Percentiles rank a stretch among this genome's conserved stretches.
These are phyloP conservation scores for Alternaria gaisen DNA, from an alignment of 2,329 filamentous ascomycete genomes.

Conservation along the genomic window DNA sequence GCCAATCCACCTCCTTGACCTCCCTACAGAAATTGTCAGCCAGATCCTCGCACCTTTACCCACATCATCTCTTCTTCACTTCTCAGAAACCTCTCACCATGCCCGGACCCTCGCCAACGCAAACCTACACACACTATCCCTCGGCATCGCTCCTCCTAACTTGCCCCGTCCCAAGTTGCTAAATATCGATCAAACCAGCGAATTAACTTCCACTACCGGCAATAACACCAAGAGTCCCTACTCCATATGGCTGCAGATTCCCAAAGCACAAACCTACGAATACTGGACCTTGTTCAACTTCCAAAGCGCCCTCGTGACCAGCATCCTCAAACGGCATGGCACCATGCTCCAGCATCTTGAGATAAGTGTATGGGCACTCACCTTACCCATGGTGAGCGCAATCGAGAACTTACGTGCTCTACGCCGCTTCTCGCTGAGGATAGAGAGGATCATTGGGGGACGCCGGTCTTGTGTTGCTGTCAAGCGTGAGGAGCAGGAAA, in stretches of 20 bases:
- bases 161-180: neutral
- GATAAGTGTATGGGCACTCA: slow-evolving; percentile 42
- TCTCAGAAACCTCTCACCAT: slow-evolving; percentile 43
- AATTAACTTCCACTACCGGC: slow-evolving; percentile 55
- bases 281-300: slow-evolving; percentile 37
- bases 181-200: neutral
- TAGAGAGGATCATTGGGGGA: slow-evolving; percentile 31
- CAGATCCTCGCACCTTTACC: slow-evolving; percentile 46
- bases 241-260: slow-evolving; percentile 6
- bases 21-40: slow-evolving; percentile 47
- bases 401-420: slow-evolving; percentile 33
- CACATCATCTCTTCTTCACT: slow-evolving; percentile 43
- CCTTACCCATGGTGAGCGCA: slow-evolving; percentile 31
- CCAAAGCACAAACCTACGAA: slow-evolving; percentile 26
- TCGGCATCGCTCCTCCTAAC: slow-evolving; percentile 66
- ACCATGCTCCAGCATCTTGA: slow-evolving; percentile 38
- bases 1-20: slow-evolving; percentile 26
- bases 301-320: slow-evolving; percentile 38
- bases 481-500: slow-evolving; percentile 19
- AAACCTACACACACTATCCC: slow-evolving; percentile 73
- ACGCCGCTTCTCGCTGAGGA: slow-evolving; percentile 32
- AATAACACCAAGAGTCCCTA: neutral
- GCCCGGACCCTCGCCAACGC: slow-evolving; percentile 41
- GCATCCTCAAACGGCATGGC: slow-evolving; percentile 38
- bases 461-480: slow-evolving; percentile 17